Evolutionary conservation across 2,329 filamentous ascomycete species (phyloP).

Genomic region (Lachnellula cervina): DNA sequence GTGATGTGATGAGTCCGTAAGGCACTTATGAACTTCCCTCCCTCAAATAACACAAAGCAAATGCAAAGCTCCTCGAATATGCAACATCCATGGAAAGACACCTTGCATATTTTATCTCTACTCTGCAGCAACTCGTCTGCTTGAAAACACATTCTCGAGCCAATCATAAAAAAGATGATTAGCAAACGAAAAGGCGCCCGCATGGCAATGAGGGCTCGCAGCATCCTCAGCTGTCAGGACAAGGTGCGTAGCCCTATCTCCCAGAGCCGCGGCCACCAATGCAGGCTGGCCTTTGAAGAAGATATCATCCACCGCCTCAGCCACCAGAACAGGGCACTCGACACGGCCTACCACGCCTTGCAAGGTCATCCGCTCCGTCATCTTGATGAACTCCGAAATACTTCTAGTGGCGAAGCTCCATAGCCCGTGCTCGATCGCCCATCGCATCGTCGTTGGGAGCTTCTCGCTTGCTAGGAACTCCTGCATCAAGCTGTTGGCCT

Average conservation of each 20-base stretch:
- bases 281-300: conserved; percentile 28
- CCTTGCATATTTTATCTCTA: too few species aligned
- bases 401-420: conserved; percentile 13
- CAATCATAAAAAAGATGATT: not conserved
- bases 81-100: too few species aligned
- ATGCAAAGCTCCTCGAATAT: too few species aligned
- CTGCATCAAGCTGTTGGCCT: not conserved
- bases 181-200: not conserved
- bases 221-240: conserved; percentile 9
- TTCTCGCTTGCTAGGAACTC: not conserved
- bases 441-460: not conserved
- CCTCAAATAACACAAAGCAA: too few species aligned
- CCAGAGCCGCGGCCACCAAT: conserved; percentile 18
- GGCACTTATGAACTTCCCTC: too few species aligned
- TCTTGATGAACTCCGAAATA: conserved; percentile 8
- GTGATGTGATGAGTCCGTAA: too few species aligned
- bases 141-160: not conserved
- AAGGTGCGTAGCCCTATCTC: conserved; percentile 20
- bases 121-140: too few species aligned
- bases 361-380: conserved; percentile 6
- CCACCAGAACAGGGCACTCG: conserved; percentile 27
- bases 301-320: conserved; percentile 22
- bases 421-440: conserved; percentile 14
- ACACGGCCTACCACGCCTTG: conserved; percentile 17
- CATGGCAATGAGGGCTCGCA: not conserved